Evolutionary conservation across 345 rosid genomes (phyloP).

Genomic region (Pelargonium nanum): DNA sequence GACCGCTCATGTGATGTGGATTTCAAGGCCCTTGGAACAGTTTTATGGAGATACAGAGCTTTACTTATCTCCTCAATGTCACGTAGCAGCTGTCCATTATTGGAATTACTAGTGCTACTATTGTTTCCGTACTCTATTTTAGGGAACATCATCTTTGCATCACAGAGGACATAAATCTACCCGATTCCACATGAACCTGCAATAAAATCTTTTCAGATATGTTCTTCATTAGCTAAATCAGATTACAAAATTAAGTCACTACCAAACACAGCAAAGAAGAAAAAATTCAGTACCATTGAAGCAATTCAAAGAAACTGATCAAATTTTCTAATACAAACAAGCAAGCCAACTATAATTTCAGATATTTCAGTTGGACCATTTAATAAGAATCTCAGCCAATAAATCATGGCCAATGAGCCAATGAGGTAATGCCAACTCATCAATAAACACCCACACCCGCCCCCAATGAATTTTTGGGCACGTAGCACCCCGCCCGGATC

Average conservation of each 20-base stretch:
- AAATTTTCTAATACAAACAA: too few species aligned
- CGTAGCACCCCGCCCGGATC: too few species aligned
- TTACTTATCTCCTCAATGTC: constrained; percentile 73
- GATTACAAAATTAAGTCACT: background rate
- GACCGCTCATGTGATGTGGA: constrained; percentile 31
- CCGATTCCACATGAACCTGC: background rate
- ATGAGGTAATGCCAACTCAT: too few species aligned
- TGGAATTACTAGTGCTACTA: constrained; percentile 20
- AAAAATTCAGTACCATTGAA: too few species aligned
- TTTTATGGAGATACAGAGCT: constrained; percentile 49
- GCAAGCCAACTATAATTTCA: too few species aligned
- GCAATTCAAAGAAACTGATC: too few species aligned
- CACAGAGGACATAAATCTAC: constrained; percentile 12
- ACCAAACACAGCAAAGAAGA: too few species aligned
- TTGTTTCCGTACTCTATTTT: constrained; percentile 19
- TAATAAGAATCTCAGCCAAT: too few species aligned
- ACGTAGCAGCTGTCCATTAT: constrained; percentile 43
- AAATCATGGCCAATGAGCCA: too few species aligned
- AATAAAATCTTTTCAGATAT: constrained; percentile 2
- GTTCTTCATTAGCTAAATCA: background rate
- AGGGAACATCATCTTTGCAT: constrained; percentile 34
- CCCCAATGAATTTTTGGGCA: too few species aligned
- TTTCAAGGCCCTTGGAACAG: constrained; percentile 29
- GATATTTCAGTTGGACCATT: too few species aligned
- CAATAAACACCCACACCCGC: too few species aligned